phyloP scores from a whole-genome alignment of 2,329 filamentous ascomycete species.

The Colletotrichum limetticola region DNA sequence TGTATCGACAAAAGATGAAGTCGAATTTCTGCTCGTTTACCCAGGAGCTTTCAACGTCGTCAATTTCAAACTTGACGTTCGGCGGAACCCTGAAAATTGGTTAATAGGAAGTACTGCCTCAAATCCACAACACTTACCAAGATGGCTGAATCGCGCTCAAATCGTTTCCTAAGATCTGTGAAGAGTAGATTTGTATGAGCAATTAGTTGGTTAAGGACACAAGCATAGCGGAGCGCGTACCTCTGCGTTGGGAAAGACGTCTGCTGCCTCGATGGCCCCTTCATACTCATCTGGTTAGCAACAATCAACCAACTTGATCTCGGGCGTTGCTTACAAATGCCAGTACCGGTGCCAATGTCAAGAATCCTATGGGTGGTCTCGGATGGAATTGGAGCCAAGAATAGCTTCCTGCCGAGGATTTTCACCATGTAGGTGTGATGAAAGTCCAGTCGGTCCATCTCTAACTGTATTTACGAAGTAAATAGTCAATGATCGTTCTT shows the following conservation, averaged over 20 bases:
- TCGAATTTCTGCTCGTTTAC: conserved; percentile 65
- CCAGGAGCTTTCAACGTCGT: conserved; percentile 68
- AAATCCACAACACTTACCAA: neutral
- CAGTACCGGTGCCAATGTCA: conserved; percentile 71
- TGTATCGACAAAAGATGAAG: conserved; percentile 67
- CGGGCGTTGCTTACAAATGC: conserved; percentile 57
- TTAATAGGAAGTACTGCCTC: neutral
- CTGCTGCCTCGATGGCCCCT: conserved; percentile 43
- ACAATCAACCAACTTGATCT: neutral
- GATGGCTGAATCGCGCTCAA: conserved; percentile 16
- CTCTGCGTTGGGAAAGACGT: conserved; percentile 4
- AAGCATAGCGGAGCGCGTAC: neutral
- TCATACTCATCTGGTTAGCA: neutral
- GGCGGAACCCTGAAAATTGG: conserved; percentile 55
- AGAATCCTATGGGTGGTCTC: conserved; percentile 51
- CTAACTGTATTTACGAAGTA: neutral
- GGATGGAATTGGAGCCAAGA: neutral
- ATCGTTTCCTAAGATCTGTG: conserved; percentile 15
- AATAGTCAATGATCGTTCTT: neutral
- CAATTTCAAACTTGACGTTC: conserved; percentile 65
- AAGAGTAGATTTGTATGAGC: neutral
- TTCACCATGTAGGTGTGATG: neutral
- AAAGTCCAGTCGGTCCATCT: conserved; percentile 23
- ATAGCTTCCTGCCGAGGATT: neutral
- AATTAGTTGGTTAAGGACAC: neutral